Evolutionary conservation across 306 rosid genomes (phyloP), one percentile per base, ranked within the genome.

Genomic region (Cicer pinnatifidum): DNA sequence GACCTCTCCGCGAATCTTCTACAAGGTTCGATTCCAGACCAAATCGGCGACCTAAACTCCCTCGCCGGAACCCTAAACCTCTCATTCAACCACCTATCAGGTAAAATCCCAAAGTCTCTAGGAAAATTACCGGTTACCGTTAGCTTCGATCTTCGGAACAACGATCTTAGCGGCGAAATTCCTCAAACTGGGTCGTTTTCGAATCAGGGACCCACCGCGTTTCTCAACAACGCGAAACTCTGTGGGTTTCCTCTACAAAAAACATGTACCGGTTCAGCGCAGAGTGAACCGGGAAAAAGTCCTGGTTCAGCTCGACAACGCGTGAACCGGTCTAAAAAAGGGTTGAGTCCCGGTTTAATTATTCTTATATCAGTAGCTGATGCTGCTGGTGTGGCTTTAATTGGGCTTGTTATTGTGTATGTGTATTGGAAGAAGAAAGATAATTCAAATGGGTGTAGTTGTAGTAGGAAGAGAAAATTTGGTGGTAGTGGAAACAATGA

Each of bases 181-280:
- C 99, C 99, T 2, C 97, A 92, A 76, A 90, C 90, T 51, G 99
- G 99, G 39, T 85, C 99, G 60, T 92, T 95, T 67, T 77, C 95
- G 15, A 89, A 90, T 52, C 99, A 95, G 59, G 99, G 97, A 1
- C 99, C 99, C 1, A 95, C 99, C 0, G 99, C 97, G 0, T 95
- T 95, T 60, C 96, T 95, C 38, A 82, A 87, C 59, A 95, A 95
- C 41, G 91, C 93, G 0, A 62, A 77, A 46, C 54, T 95, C 1
- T 95, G 99, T 64, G 99, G 99, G 0, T 91, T 91, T 60, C 99
- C 99, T 20, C 82, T 95, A 11, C 97, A 90, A 52, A 95, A 84
- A 66, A 10, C 84, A 5, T 95, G 99, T 41, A 8, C 54, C n/a
- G 54, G 75, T 68, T 82, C 91, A 0, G 86, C 72, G 0, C 85